Evolutionary conservation across 129 eudicot species (phyloP).

Genomic region (Flaveria linearis): DNA sequence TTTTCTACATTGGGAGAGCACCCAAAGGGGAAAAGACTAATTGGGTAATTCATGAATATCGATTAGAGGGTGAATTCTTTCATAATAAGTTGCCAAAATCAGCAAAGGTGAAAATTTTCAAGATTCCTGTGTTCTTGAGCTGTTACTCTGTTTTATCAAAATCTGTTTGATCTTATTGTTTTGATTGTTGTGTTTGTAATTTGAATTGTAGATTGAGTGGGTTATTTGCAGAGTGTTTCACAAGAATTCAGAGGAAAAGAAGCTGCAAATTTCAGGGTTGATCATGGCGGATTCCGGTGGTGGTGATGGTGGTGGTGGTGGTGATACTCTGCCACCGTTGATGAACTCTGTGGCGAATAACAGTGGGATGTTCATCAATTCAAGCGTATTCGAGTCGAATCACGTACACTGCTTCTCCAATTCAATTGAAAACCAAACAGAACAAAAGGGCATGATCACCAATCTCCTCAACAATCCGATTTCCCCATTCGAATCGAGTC

Average conservation of each 20-base stretch:
- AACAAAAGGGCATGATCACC: background rate
- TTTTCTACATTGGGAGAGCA: conserved; percentile 91
- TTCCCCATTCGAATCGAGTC: conserved; percentile 23
- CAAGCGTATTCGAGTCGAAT: conserved; percentile 29
- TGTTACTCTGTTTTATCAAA: background rate
- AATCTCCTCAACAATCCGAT: background rate
- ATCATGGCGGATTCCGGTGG: conserved; percentile 43
- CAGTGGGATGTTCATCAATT: conserved; percentile 23
- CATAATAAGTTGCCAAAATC: conserved; percentile 62
- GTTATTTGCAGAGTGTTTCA: conserved; percentile 84
- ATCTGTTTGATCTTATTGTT: background rate
- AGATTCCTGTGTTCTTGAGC: conserved; percentile 30
- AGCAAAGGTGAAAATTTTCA: conserved; percentile 45
- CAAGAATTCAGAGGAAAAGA: conserved; percentile 63
- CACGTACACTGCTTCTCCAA: conserved; percentile 99
- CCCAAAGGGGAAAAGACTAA: conserved; percentile 86
- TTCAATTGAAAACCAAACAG: background rate
- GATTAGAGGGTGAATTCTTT: conserved; percentile 76
- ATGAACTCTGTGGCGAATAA: conserved; percentile 48
- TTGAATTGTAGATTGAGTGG: conserved; percentile 75
- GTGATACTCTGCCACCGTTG: conserved; percentile 55
- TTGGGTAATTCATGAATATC: conserved; percentile 89
- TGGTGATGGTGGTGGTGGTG: conserved; percentile 21
- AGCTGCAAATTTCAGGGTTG: conserved; percentile 56
- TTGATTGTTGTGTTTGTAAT: conserved; percentile 1